Percentiles rank a stretch among this genome's conserved stretches.
phyloP scores from a whole-genome alignment of 2,329 filamentous ascomycete species.

The Triangularia setosa region DNA sequence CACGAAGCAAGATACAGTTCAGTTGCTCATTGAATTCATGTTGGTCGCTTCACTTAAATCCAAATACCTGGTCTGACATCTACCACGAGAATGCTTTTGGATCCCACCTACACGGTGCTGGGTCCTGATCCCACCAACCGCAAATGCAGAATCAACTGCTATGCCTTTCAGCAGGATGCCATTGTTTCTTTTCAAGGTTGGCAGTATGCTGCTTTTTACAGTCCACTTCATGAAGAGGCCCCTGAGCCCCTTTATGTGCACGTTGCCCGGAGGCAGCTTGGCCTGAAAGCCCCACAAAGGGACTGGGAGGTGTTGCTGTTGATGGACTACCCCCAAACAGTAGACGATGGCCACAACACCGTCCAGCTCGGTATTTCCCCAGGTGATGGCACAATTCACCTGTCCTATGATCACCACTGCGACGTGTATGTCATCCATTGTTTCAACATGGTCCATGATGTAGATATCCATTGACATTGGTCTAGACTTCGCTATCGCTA shows the following conservation, averaged over 20 bases:
- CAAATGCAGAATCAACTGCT: slow-evolving; percentile 40
- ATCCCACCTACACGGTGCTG: slow-evolving; percentile 33
- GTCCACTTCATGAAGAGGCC: slow-evolving; percentile 19
- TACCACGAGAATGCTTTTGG: slow-evolving; percentile 21
- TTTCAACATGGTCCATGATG: neutral
- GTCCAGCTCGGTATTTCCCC: slow-evolving; percentile 48
- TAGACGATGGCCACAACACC: slow-evolving; percentile 50
- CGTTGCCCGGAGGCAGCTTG: slow-evolving; percentile 41
- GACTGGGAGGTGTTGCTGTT: slow-evolving; percentile 46
- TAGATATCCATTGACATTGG: neutral
- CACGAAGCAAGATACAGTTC: neutral
- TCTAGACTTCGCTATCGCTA: slow-evolving; percentile 36
- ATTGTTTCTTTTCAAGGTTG: slow-evolving; percentile 45
- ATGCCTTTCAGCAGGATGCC: slow-evolving; percentile 47
- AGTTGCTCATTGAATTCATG: neutral
- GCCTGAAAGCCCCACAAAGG: slow-evolving; percentile 23
- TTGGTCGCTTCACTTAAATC: neutral
- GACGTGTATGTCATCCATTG: slow-evolving; percentile 27
- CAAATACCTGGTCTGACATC: neutral
- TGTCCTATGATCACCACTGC: slow-evolving; percentile 50
- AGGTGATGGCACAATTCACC: slow-evolving; percentile 49
- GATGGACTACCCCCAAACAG: slow-evolving; percentile 46
- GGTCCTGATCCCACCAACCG: slow-evolving; percentile 36
- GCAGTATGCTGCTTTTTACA: slow-evolving; percentile 48
- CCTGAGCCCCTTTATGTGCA: slow-evolving; percentile 41